These are phyloP conservation scores for Boletus insuetus DNA, from an alignment of 768 basidiomycete genomes.

Conservation along the genomic window DNA sequence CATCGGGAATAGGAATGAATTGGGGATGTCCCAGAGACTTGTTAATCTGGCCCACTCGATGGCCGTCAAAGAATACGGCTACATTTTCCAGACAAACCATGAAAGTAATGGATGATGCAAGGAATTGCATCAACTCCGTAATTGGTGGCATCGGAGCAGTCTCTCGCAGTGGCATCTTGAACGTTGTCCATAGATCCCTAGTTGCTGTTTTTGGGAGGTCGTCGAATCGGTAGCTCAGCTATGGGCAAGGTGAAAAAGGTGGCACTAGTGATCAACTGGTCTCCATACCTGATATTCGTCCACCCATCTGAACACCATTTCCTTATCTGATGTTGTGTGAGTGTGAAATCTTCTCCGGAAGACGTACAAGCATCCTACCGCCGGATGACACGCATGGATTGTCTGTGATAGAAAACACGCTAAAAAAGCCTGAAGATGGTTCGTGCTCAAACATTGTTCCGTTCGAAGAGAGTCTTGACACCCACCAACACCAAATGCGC, in stretches of 20 bases:
- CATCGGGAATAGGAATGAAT: slow-evolving; percentile 48
- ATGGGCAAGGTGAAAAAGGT: too few relatives aligned
- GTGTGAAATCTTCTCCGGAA: neutral
- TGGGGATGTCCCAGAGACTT: slow-evolving; percentile 55
- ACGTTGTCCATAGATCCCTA: slow-evolving; percentile 67
- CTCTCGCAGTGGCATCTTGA: slow-evolving; percentile 82
- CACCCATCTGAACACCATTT: neutral
- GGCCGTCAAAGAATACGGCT: slow-evolving; percentile 77
- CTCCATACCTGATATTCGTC: neutral
- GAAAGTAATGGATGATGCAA: too few relatives aligned
- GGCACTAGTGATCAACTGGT: neutral
- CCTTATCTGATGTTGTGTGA: neutral
- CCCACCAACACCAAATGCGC: slow-evolving; percentile 2
- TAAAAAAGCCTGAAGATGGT: slow-evolving; percentile 55
- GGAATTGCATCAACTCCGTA: slow-evolving; percentile 89
- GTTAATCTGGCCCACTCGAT: slow-evolving; percentile 57
- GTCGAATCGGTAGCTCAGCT: too few relatives aligned
- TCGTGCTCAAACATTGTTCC: neutral
- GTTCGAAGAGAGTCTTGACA: neutral
- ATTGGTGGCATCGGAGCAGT: slow-evolving; percentile 68
- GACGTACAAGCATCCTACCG: slow-evolving; percentile 34
- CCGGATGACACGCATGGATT: slow-evolving; percentile 76
- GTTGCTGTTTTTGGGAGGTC: neutral
- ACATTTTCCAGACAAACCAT: too few relatives aligned
- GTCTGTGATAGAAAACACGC: slow-evolving; percentile 76